These are phyloP conservation scores for Xylariomycetidae sp. DNA, from an alignment of 2,329 filamentous ascomycete species.

Conservation along the genomic window DNA sequence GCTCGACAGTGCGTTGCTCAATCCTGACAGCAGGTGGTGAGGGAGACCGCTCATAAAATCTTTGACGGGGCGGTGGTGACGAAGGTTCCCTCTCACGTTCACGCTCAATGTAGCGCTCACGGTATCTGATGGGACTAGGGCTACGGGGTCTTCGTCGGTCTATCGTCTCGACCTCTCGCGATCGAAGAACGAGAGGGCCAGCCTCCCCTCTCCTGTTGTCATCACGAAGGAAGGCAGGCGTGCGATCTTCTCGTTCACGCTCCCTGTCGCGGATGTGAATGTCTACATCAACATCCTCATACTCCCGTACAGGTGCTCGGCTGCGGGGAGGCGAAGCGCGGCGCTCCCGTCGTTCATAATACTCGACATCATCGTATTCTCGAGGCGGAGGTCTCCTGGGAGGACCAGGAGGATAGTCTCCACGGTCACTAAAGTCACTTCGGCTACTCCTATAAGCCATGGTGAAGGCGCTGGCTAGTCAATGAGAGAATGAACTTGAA, in stretches of 20 bases:
- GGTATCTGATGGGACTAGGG: slow-evolving; percentile 36
- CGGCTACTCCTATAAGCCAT: slow-evolving; percentile 24
- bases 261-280: slow-evolving; percentile 39
- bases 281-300: slow-evolving; percentile 26
- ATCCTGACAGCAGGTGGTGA: slow-evolving; percentile 24
- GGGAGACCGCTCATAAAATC: slow-evolving; percentile 38
- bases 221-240: slow-evolving; percentile 48
- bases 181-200: slow-evolving; percentile 49
- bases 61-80: slow-evolving; percentile 31
- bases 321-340: slow-evolving; percentile 14
- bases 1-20: slow-evolving; percentile 21
- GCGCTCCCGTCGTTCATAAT: slow-evolving; percentile 20
- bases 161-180: slow-evolving; percentile 51
- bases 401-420: slow-evolving; percentile 36
- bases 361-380: slow-evolving; percentile 21
- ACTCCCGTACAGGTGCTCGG: slow-evolving; percentile 29
- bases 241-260: slow-evolving; percentile 37
- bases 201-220: slow-evolving; percentile 43
- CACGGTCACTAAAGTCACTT: slow-evolving; percentile 42
- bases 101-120: slow-evolving; percentile 40
- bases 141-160: slow-evolving; percentile 42
- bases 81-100: slow-evolving; percentile 39
- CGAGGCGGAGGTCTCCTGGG: slow-evolving; percentile 19
- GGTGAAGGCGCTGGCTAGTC: too few relatives aligned
- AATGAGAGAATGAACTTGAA: too few relatives aligned